Base-by-base conservation (phyloP, 768 basidiomycete genomes). In the Boletus barrowsii region DNA sequence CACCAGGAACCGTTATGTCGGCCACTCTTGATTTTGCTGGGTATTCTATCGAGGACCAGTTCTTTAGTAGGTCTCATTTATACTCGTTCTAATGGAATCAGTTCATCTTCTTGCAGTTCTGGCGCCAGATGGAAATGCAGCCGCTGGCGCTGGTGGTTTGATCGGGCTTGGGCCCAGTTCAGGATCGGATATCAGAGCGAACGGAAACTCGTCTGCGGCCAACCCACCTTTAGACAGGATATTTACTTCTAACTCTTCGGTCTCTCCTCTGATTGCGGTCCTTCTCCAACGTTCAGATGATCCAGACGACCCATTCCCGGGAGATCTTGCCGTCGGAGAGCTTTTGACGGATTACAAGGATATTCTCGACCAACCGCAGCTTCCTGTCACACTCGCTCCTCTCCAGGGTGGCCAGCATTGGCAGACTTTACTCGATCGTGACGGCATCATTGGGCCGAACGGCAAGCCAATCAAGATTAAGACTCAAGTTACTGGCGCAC, bases 271-370 rank as follows among this genome's bases (percentile, higher is more conserved):
- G 57, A 74, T 90, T 51, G 80, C 86, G 0, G 72, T 90, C 55
- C 77, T 86, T 32, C 78, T 91, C 29, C 81, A 82, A 29, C 81
- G 89, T 22, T 72, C 76, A 11, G 69, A 79, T 55, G 86, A 83
- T 61, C 79, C 81, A 11, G 68, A 70, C 1, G 74, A 80, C 39
- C 71, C 65, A 10, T 80, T 78, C 45, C 79, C 78, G 1, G 88
- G 89, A 5, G 77, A 82, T 51, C 71, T 90, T 45, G 82, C 86
- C 3, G 71, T 90, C 15, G 83, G 84, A 17, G 83, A 86, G 55
- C 67, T 82, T 15, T 63, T 87, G 8, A 55, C 75, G 0, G 75
- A 78, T 7, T 83, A 78, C 62, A 67, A 73, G 40, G 72, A 69
- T 29, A 73, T 91, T 52, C 71, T 75, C 13, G 68, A 71, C 32